Evolutionary conservation across 1,139 yeast species (phyloP), one percentile per base, ranked within the genome.

Genomic region (Candida tropicalis): DNA sequence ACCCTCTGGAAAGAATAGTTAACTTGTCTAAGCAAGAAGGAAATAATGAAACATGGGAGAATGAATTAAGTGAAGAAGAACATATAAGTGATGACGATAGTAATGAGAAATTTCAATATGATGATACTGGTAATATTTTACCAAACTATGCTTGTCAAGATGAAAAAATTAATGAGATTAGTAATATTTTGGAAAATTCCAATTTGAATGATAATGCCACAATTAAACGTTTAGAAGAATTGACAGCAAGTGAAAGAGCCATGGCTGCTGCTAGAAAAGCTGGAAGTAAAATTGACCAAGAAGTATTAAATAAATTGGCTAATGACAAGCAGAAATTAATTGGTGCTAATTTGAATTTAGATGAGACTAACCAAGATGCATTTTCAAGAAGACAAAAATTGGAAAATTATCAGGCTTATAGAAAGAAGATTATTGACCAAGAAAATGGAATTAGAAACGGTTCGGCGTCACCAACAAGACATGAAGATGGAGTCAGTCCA

Each of bases 81-180:
- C 82, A 80, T 49, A 70, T 82, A n/a, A 75, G 82, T 53, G 87
- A 82, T 52, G 81, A 80, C 43, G 85, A 81, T 44, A 69, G 70
- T 18, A 71, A 72, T 48, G 78, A 73, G 42, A 84, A 81, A 50
- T 77, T 80, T 51, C 79, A 75, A 44, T 81, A 79, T 51, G 84
- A 81, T 50, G 84, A 80, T 44, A 81, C 82, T 10, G 84, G 84
- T 6, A 75, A 78, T 48, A 73, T 75, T 31, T 63, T 81, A 46
- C 87, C 88, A 15, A 82, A 82, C 54, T 81, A 71, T 54, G 73
- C 79, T n/a, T 72, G 77, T 46, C 71, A 68, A 20, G 77, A 71
- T 44, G 79, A 74, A 36, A 71, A 72, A 49, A 71, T 71, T 45
- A 61, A 62, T 55, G 76, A 63, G 55, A 72, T 67, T 38, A 71